A percentile compares a stretch with the other conserved stretches of the same genome.
phyloP scores from a whole-genome alignment of 306 rosid genomes.

The Trichosanthes cucumerina region DNA sequence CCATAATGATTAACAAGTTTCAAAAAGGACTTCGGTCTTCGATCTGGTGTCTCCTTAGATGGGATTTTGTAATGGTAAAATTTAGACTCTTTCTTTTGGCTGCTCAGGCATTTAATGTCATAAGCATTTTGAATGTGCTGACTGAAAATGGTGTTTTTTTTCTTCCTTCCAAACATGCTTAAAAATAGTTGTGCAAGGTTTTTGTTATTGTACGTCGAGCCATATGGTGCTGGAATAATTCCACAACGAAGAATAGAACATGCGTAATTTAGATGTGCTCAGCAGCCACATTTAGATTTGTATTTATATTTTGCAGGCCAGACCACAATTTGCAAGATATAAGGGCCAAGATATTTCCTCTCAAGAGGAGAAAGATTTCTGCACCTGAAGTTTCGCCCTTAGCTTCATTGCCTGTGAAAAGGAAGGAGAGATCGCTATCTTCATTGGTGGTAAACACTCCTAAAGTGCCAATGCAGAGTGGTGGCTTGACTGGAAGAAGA shows the following conservation, averaged over 20 bases:
- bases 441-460: constrained; percentile 86
- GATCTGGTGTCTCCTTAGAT: background rate
- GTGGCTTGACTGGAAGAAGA: constrained; percentile 81
- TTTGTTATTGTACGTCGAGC: background rate
- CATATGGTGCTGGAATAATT: background rate
- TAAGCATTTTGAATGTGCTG: background rate
- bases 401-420: constrained; percentile 51
- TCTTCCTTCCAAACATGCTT: background rate
- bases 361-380: constrained; percentile 38
- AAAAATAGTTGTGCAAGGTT: background rate
- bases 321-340: constrained; percentile 97
- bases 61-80: background rate
- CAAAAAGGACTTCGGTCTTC: background rate
- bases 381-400: constrained; percentile 59
- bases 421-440: constrained; percentile 98
- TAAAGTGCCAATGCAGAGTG: constrained; percentile 58
- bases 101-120: background rate
- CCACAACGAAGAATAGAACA: background rate
- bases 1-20: background rate
- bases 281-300: background rate
- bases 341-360: constrained; percentile 78
- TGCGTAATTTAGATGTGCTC: background rate
- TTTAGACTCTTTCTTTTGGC: background rate
- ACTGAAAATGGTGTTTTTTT: background rate
- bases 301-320: constrained; percentile 55